Base-by-base conservation (phyloP, 2,329 filamentous ascomycete genomes). In the Diaporthe vexans region DNA sequence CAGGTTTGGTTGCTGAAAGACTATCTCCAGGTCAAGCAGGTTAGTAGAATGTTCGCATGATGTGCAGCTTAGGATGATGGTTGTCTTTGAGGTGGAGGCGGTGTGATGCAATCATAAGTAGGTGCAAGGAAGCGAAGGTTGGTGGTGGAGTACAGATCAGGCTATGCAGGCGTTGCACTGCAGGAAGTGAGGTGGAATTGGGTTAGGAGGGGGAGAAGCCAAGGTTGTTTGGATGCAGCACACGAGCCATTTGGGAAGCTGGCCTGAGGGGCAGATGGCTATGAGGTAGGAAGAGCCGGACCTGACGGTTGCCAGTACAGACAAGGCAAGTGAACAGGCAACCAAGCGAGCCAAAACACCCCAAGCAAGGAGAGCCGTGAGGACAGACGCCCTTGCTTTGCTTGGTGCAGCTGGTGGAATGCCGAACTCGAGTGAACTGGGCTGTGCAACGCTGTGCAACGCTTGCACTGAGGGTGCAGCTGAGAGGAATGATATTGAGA, bases 41-140 rank as follows among this genome's bases (percentile, higher is more conserved):
- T 72, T 58, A 72, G 68, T 65, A 24, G 8, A 52, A 40, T 33
- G n/a, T 37, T 51, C 33, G 26, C 75, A 51, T 48, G 13, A 26
- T 26, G 68, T 24, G 21, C 24, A 58, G 26, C n/a, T 63, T 63
- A 48, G 59, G 24, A 9, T 26, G 19, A 59, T 26, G 29, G 17
- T 11, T 21, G 56, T 33, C 40, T 29, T 6, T n/a, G 33, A 54
- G 63, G 40, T 57, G 54, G 69, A 59, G 65, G 71, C 48, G 73
- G 69, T 75, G 65, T 75, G 73, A 75, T 73, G 75, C 75, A 76
- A 70, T 57, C 46, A 51, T 26, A 35, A 63, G 67, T 19, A 63
- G 21, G 24, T 58, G 57, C 48, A 57, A 52, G 57, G 51, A 75
- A 57, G 40, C 40, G 21, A 17, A 48, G 63, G 72, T 59, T 58